Evolutionary conservation across 768 basidiomycete genomes (phyloP).

Genomic region (Gloeophyllum trabeum): DNA sequence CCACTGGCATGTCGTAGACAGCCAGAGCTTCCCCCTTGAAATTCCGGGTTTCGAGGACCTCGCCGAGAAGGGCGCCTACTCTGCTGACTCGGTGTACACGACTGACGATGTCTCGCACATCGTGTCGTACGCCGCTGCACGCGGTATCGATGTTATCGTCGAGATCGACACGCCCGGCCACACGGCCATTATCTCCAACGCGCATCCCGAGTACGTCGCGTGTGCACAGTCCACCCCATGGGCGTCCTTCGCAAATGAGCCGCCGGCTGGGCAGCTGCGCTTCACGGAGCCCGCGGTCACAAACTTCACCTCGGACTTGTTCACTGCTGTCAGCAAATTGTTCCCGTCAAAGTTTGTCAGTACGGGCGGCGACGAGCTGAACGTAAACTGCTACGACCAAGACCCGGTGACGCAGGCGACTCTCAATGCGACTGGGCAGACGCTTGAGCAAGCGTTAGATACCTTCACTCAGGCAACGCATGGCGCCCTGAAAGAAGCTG

Average conservation of each 20-base stretch:
- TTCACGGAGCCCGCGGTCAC: conserved; percentile 22
- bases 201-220: conserved; percentile 34
- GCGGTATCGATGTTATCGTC: conserved; percentile 13
- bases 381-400: conserved; percentile 25
- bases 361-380: conserved; percentile 40
- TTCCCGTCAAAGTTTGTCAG: conserved; percentile 25
- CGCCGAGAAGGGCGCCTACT: conserved; percentile 32
- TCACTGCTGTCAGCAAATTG: conserved; percentile 17
- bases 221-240: conserved; percentile 24
- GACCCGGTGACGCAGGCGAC: conserved; percentile 21
- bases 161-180: conserved; percentile 44
- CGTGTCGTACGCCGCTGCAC: conserved; percentile 30
- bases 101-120: conserved; percentile 26
- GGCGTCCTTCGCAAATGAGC: conserved; percentile 27
- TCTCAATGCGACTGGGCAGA: conserved; percentile 21
- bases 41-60: conserved; percentile 26
- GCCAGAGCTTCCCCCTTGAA: conserved; percentile 38
- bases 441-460: conserved; percentile 28
- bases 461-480: conserved; percentile 25
- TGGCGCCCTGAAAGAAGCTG: conserved; percentile 14
- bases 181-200: conserved; percentile 27
- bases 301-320: conserved; percentile 21
- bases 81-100: conserved; percentile 20
- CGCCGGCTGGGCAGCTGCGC: conserved; percentile 38
- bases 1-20: conserved; percentile 39